Evolutionary conservation across 2,329 filamentous ascomycete genomes (phyloP).

Genomic region (Pseudodiploospora longispora): DNA sequence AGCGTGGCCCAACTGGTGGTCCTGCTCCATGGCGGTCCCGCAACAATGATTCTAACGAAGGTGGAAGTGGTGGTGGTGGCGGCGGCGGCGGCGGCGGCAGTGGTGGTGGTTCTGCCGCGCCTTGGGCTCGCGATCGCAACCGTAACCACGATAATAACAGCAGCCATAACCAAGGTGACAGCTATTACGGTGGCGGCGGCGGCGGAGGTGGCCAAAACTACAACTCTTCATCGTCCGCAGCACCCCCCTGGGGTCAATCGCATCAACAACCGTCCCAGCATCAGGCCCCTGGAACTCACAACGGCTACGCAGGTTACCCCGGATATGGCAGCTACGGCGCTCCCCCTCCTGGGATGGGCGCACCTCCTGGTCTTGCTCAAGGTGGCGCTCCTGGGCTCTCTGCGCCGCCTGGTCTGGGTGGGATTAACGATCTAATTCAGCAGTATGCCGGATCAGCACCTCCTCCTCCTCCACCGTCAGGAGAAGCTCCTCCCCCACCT

Average conservation of each 20-base stretch:
- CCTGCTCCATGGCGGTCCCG: conserved; percentile 71
- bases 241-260: conserved; percentile 39
- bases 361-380: conserved; percentile 32
- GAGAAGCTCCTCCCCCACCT: conserved; percentile 45
- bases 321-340: conserved; percentile 43
- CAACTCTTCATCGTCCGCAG: conserved; percentile 16
- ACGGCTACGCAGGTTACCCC: conserved; percentile 48
- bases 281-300: conserved; percentile 42
- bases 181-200: conserved; percentile 21
- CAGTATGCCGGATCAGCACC: conserved; percentile 49
- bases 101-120: conserved; percentile 41
- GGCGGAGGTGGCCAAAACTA: conserved; percentile 18
- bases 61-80: conserved; percentile 32
- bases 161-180: conserved; percentile 17
- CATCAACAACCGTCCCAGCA: conserved; percentile 27
- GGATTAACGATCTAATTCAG: conserved; percentile 58
- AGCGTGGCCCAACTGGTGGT: conserved; percentile 74
- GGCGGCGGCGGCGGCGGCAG: conserved; percentile 32
- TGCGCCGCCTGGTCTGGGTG: conserved; percentile 48
- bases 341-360: conserved; percentile 30
- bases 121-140: conserved; percentile 55
- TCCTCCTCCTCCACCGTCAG: conserved; percentile 53
- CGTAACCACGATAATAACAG: conserved; percentile 34
- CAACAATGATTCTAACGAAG: conserved; percentile 41
- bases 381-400: conserved; percentile 41